Conservation (phyloP, 2,329 filamentous ascomycete species). For the Endocalyx cinctus region DNA sequence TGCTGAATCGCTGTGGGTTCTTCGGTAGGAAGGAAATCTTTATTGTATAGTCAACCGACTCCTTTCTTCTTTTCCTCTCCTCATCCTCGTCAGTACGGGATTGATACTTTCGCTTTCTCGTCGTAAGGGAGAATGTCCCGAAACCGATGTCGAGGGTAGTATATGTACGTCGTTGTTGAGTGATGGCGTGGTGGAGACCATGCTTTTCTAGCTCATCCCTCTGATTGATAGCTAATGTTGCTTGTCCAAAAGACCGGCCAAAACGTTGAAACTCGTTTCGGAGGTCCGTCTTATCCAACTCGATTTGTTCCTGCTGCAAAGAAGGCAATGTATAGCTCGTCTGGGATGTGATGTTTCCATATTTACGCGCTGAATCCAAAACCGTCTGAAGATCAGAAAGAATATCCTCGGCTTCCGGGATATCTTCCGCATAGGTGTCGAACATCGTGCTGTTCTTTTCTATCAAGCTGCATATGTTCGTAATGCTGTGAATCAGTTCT, state of each 20-base stretch:
- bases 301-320: too few relatives aligned
- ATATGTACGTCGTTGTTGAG: too few relatives aligned
- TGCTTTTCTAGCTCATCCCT: too few relatives aligned
- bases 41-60: not conserved
- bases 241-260: slow-evolving; percentile 1
- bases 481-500: too few relatives aligned
- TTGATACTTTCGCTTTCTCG: too few relatives aligned
- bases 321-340: too few relatives aligned
- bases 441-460: not conserved
- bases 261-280: not conserved
- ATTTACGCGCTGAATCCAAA: not conserved
- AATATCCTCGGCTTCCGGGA: not conserved
- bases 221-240: not conserved
- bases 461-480: not conserved
- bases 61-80: not conserved
- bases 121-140: too few relatives aligned
- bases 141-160: too few relatives aligned
- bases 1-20: slow-evolving; percentile 1
- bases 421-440: not conserved
- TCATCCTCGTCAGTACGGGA: too few relatives aligned
- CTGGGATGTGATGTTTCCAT: not conserved
- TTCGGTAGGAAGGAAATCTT: slow-evolving; percentile 1
- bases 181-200: too few relatives aligned
- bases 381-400: not conserved
- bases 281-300: not conserved